These are phyloP conservation scores for Vigna unguiculata DNA, from an alignment of 306 rosid genomes.

Conservation along the genomic window DNA sequence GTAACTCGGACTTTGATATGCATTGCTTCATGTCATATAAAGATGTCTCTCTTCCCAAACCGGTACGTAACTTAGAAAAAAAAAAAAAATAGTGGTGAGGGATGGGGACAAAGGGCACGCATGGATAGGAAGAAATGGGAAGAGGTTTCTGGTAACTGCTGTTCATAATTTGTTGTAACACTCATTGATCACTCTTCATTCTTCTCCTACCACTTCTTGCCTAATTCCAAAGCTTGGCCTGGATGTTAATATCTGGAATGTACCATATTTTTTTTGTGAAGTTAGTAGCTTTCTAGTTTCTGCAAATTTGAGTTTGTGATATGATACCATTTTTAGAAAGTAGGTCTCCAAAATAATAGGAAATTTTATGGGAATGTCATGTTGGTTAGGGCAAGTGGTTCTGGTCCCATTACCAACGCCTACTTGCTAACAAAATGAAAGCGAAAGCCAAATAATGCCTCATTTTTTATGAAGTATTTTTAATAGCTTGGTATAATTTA, in stretches of 20 bases:
- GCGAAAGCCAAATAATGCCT: neutral
- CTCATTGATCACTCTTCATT: constrained; percentile 20
- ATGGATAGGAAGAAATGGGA: constrained; percentile 15
- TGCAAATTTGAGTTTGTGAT: constrained; percentile 28
- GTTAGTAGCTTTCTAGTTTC: constrained; percentile 6
- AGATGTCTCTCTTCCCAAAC: constrained; percentile 40
- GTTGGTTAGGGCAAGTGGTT: neutral
- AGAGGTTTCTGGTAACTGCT: constrained; percentile 34
- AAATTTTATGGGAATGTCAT: neutral
- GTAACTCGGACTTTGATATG: constrained; percentile 48
- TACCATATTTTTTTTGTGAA: constrained; percentile 25
- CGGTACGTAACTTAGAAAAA: neutral
- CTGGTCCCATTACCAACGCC: constrained; percentile 4
- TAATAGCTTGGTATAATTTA: too few relatives aligned
- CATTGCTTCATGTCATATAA: constrained; percentile 34
- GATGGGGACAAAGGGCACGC: constrained; percentile 30
- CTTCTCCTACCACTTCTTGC: constrained; percentile 34
- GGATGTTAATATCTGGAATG: constrained; percentile 33
- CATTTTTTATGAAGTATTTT: too few relatives aligned
- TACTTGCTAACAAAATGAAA: constrained; percentile 8
- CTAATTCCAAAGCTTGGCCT: constrained; percentile 34
- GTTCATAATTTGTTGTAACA: constrained; percentile 41
- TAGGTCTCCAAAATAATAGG: neutral
- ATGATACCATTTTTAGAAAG: constrained; percentile 1
- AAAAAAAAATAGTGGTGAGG: constrained; percentile 11